These are phyloP conservation scores for Erysimum cheiranthoides DNA, from an alignment of 345 rosid species.

Conservation along the genomic window DNA sequence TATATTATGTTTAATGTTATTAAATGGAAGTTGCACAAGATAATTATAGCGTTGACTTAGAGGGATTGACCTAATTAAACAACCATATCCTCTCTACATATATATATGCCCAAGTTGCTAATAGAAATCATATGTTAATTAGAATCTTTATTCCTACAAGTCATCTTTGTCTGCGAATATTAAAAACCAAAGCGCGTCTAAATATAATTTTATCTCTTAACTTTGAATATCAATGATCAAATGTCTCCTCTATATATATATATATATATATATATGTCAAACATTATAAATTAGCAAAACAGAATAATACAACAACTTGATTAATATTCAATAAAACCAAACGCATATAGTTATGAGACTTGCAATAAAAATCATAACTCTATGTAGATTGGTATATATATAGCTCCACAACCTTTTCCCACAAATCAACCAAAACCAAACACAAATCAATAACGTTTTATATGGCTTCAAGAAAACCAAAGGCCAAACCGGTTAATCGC, in stretches of 20 bases:
- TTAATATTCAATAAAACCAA: neutral
- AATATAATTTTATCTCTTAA: neutral
- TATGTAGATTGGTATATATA: neutral
- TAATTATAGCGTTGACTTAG: neutral
- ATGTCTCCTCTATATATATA: too few species aligned
- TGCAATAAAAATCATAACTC: neutral
- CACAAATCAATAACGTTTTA: neutral
- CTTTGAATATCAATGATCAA: conserved; percentile 21
- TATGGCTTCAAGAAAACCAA: conserved; percentile 2
- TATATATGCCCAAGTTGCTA: neutral
- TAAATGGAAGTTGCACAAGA: neutral
- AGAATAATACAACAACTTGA: conserved; percentile 17
- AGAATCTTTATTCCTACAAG: conserved; percentile 15
- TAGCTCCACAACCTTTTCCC: neutral
- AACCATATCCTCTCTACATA: neutral
- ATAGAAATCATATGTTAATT: neutral
- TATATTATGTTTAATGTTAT: neutral
- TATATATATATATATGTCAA: neutral
- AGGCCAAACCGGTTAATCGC: conserved; percentile 10
- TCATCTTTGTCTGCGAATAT: conserved; percentile 9
- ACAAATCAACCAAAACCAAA: neutral
- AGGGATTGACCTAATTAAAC: neutral
- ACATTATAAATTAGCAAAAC: neutral
- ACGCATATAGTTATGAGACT: neutral
- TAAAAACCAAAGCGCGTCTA: conserved; percentile 6